Base-by-base conservation (phyloP, 345 rosid species). In the Combretum micranthum region DNA sequence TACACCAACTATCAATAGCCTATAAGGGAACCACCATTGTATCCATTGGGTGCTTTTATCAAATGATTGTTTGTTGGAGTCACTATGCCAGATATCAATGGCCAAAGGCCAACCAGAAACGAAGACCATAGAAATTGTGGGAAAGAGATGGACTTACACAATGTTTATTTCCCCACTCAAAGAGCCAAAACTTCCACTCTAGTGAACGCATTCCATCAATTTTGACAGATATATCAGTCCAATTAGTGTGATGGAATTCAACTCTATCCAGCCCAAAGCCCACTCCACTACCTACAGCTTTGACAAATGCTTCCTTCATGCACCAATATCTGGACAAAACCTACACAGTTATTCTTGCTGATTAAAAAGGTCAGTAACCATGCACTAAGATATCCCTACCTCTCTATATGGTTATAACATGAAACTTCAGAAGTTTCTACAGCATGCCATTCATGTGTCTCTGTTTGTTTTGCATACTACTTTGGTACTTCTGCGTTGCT, bases 261-360 rank as follows among this genome's bases (percentile, higher is more conserved):
- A 85, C 70, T 67, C 66, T 78, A 52, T 78, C 71, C 68, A 82
- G 53, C 42, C 70, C 79, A 55, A 50, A 50, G 2, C 56, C 66
- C 64, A 85, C n/a, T 56, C 88, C 92, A 53, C 70, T 64, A 58
- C 88, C 88, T 46, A 50, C 64, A 52, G 86, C 92, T 76, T 82
- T 85, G 45, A 78, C 88, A 74, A 71, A 82, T 21, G 92, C 92
- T 78, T 85, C 92, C 77, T 85, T 85, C 61, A 85, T 65, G 64
- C 76, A 72, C 92, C 92, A 85, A 55, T 74, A 82, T 70, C 92
- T 85, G 67, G 55, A 70, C 32, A 25, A 3, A 25, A 25, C 6
- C 32, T 3, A 13, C 45, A 60, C 10, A 22, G 2, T 0, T 17
- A 17, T 50, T 16, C 16, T 37, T 15, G 0, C 14, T 10, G 13